Conservation (phyloP, 2,329 filamentous ascomycete species). For the Penicillium sp. region DNA sequence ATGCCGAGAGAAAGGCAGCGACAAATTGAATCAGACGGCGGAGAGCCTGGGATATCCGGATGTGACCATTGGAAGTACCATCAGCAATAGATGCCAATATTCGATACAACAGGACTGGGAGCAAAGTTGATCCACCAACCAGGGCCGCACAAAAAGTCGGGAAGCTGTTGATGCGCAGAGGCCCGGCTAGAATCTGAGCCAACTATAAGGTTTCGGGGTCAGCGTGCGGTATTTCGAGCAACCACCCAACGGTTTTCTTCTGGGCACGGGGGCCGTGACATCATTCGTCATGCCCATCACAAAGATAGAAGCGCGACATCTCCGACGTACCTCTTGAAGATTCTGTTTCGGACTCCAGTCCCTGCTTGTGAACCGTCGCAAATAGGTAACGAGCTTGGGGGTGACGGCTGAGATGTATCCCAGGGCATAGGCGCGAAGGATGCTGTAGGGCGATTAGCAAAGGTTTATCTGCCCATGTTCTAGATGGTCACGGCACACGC, state of each 20-base stretch:
- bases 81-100: conserved; percentile 22
- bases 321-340: conserved; percentile 33
- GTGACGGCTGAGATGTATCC: conserved; percentile 47
- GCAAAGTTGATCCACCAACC: conserved; percentile 49
- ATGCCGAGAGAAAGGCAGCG: conserved; percentile 47
- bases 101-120: conserved; percentile 33
- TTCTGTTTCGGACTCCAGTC: conserved; percentile 32
- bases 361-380: conserved; percentile 33
- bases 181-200: conserved; percentile 34
- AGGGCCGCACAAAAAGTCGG: conserved; percentile 50
- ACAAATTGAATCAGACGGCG: conserved; percentile 38
- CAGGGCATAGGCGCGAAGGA: conserved; percentile 46
- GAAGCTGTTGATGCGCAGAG: conserved; percentile 46
- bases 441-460: conserved; percentile 23
- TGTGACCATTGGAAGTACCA: conserved; percentile 11
- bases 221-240: conserved; percentile 12
- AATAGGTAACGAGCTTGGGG: conserved; percentile 42
- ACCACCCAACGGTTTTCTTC: not conserved
- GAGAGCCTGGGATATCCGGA: conserved; percentile 14
- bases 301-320: not conserved
- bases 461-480: not conserved
- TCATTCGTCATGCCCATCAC: not conserved
- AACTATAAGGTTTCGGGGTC: conserved; percentile 31
- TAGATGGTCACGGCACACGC: not conserved
- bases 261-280: conserved; percentile 5